phyloP scores from a whole-genome alignment of 2,329 filamentous ascomycete genomes.

The Xylaria sp. region DNA sequence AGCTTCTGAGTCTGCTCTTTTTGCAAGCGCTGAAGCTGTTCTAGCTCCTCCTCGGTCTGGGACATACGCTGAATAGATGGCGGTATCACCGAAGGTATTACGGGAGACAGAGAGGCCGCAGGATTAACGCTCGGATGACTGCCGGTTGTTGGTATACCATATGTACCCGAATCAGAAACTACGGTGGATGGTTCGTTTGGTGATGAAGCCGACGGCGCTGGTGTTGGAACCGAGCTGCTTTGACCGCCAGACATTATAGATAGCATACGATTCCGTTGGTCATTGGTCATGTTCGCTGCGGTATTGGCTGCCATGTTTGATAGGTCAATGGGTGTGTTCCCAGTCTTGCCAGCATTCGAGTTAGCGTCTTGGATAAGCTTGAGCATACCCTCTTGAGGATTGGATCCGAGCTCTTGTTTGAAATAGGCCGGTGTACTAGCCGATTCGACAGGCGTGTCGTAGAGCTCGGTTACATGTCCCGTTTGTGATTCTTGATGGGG shows the following conservation, averaged over 20 bases:
- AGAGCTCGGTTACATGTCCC: slow-evolving; percentile 70
- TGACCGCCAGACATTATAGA: slow-evolving; percentile 65
- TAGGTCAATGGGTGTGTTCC: slow-evolving; percentile 57
- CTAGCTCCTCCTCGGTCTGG: slow-evolving; percentile 78
- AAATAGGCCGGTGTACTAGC: slow-evolving; percentile 60
- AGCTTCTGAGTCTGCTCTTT: slow-evolving; percentile 82
- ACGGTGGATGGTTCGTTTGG: slow-evolving; percentile 41
- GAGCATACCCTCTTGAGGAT: slow-evolving; percentile 72
- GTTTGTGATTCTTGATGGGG: slow-evolving; percentile 56
- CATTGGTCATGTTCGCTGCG: slow-evolving; percentile 64
- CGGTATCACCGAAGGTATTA: slow-evolving; percentile 59
- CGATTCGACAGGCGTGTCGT: slow-evolving; percentile 63
- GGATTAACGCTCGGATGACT: slow-evolving; percentile 38
- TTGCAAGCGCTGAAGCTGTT: slow-evolving; percentile 81
- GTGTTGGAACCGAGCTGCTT: slow-evolving; percentile 39
- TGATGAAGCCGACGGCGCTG: slow-evolving; percentile 43
- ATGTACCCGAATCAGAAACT: slow-evolving; percentile 39
- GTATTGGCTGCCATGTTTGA: slow-evolving; percentile 68
- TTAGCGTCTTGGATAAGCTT: slow-evolving; percentile 74
- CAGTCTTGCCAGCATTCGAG: slow-evolving; percentile 59
- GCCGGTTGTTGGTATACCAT: slow-evolving; percentile 39
- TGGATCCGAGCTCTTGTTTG: slow-evolving; percentile 66
- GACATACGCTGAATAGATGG: slow-evolving; percentile 70
- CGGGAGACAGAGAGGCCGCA: slow-evolving; percentile 60
- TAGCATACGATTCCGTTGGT: slow-evolving; percentile 69